These are phyloP conservation scores for Colletotrichum cordylinicola DNA, from an alignment of 2,329 filamentous ascomycete species.

Conservation along the genomic window DNA sequence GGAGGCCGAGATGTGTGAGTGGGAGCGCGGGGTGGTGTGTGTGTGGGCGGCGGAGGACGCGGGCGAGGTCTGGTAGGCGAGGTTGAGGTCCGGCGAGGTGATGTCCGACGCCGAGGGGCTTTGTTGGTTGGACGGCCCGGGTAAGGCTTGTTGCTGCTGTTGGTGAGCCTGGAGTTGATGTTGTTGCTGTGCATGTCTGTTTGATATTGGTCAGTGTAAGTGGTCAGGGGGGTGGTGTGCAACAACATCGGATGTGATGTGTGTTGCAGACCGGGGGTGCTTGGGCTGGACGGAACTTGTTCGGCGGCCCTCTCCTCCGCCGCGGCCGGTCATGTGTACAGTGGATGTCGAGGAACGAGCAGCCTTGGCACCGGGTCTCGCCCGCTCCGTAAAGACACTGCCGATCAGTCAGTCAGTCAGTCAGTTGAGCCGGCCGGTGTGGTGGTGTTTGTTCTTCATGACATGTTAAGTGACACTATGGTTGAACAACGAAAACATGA, in stretches of 20 bases:
- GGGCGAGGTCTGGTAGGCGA: slow-evolving; percentile 5
- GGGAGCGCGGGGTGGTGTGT: neutral
- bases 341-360: slow-evolving; percentile 27
- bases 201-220: neutral
- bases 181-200: slow-evolving; percentile 1
- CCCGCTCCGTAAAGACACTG: slow-evolving; percentile 24
- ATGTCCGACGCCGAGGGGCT: slow-evolving; percentile 3
- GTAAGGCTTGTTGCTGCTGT: neutral
- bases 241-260: neutral
- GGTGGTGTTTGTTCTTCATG: neutral
- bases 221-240: neutral
- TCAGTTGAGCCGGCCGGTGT: neutral
- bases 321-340: slow-evolving; percentile 32
- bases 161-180: neutral
- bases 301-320: slow-evolving; percentile 31
- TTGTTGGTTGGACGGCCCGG: neutral
- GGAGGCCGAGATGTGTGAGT: neutral
- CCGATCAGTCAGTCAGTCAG: neutral
- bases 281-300: slow-evolving; percentile 22
- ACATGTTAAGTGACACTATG: neutral
- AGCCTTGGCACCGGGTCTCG: slow-evolving; percentile 25
- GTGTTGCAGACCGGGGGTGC: neutral
- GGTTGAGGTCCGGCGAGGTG: neutral
- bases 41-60: neutral
- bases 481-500: neutral